Evolutionary conservation across 208 protist genomes (phyloP).

Genomic region (Novymonas esmeraldas): DNA sequence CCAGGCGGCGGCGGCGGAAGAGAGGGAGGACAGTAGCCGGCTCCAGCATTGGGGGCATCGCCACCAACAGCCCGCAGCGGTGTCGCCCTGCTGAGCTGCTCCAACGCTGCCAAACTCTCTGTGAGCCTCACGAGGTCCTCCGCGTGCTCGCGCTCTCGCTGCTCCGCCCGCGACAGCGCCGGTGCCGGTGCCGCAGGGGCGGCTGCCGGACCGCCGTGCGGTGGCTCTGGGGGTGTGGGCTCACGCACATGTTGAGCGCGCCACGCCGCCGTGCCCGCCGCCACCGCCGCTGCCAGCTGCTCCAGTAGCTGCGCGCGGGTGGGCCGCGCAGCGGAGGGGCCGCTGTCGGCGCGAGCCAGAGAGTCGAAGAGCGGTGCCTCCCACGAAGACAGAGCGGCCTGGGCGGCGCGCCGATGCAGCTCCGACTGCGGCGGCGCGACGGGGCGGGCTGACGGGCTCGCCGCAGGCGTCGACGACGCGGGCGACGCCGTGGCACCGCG

Average conservation of each 20-base stretch:
- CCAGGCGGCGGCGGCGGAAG: no score
- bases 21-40: neutral
- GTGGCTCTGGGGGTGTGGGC: no score
- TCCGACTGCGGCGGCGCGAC: slow-evolving; percentile 3
- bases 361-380: slow-evolving; percentile 43
- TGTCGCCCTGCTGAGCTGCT: neutral
- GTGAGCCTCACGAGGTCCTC: slow-evolving; percentile 12
- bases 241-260: neutral
- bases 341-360: no score
- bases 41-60: neutral
- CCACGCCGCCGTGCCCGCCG: slow-evolving; percentile 8
- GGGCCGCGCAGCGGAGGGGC: no score
- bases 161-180: slow-evolving; percentile 7
- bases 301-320: slow-evolving; percentile 7
- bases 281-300: slow-evolving; percentile 3
- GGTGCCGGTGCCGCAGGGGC: no score
- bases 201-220: no score
- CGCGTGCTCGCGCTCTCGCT: slow-evolving; percentile 14
- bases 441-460: neutral
- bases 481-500: neutral
- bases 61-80: neutral
- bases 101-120: slow-evolving; percentile 12
- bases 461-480: neutral
- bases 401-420: slow-evolving; percentile 10
- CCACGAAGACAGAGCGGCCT: slow-evolving; percentile 36